Base-by-base conservation (phyloP, 2,329 filamentous ascomycete species). In the Pseudogymnoascus sp. region DNA sequence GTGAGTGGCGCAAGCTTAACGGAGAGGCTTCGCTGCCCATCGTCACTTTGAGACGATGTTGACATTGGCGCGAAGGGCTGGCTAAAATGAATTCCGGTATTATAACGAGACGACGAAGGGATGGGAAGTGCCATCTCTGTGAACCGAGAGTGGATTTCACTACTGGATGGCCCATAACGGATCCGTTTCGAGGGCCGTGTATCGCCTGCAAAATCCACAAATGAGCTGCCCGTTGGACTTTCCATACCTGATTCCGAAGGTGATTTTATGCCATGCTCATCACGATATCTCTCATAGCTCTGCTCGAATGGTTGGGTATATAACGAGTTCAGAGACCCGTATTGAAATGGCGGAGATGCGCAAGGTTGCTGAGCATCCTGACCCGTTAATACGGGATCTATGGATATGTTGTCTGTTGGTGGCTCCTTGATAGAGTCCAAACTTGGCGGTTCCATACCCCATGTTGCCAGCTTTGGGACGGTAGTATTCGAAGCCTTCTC, bases 21-120 rank as follows among this genome's bases (percentile, higher is more conserved):
- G n/a, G 70, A 28, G 71, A 73, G 62, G 72, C 70, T 69, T 73
- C 75, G 60, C 75, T 78, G 64, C 70, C 74, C 37, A 76, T 80
- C 63, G 75, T 83, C 69, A 75, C 77, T 67, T 75, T 78, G 64
- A 74, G 66, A 76, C 68, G 67, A 77, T 64, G 60, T 73, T 69
- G 66, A 67, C 71, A 69, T 70, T 14, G 78, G 76, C 25, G 75
- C 79, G 36, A 71, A 75, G 23, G 60, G 60, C 38, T 34, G 63
- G 63, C 37, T 53, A 65, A 28, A 63, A 34, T 7, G 53, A 34
- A 21, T 36, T 44, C 12, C 61, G 1, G 23, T 28, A 61, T 56
- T 63, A 21, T 65, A 66, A 16, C 65, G 60, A 44, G 61, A 42
- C 5, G 61, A 61, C 4, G 63, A 59, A n/a, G 63, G 40, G 46